These are phyloP conservation scores for Saccharomycopsis guyanensis DNA, from an alignment of 805 yeast species.

Conservation along the genomic window DNA sequence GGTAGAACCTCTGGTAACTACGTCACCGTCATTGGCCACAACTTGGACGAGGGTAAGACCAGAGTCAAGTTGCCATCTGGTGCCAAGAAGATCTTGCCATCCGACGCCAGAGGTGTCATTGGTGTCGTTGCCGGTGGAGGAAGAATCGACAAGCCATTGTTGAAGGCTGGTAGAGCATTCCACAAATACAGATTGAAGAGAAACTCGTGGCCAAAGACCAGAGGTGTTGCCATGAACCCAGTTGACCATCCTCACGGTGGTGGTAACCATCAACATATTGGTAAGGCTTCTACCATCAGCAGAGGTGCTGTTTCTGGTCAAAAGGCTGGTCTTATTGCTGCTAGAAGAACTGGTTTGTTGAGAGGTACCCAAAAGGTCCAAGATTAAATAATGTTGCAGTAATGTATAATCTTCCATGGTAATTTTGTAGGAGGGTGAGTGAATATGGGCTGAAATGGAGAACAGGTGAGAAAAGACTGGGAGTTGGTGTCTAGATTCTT, in stretches of 20 bases:
- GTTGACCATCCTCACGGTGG: slow-evolving; percentile 99
- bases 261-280: slow-evolving; percentile 99
- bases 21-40: slow-evolving; percentile 98
- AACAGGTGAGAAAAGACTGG: no score
- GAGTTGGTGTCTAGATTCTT: no score
- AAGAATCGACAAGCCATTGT: slow-evolving; percentile 98
- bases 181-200: slow-evolving; percentile 99
- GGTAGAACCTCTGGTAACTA: slow-evolving; percentile 99
- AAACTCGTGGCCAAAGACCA: slow-evolving; percentile 99
- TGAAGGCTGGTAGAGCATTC: slow-evolving; percentile 99
- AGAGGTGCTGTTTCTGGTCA: slow-evolving; percentile 99
- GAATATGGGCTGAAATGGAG: no score
- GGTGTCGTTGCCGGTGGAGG: slow-evolving; percentile 99
- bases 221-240: slow-evolving; percentile 99
- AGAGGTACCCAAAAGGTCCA: slow-evolving; percentile 97
- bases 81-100: slow-evolving; percentile 93
- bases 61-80: slow-evolving; percentile 99
- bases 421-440: no score
- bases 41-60: slow-evolving; percentile 98
- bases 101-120: slow-evolving; percentile 98
- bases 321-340: slow-evolving; percentile 99
- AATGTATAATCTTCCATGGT: no score
- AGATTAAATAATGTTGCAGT: slow-evolving; percentile 38
- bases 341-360: slow-evolving; percentile 99
- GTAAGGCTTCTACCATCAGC: slow-evolving; percentile 98